phyloP scores from a whole-genome alignment of 1,284 basidiomycete species.

The Gomphus bonarii region DNA sequence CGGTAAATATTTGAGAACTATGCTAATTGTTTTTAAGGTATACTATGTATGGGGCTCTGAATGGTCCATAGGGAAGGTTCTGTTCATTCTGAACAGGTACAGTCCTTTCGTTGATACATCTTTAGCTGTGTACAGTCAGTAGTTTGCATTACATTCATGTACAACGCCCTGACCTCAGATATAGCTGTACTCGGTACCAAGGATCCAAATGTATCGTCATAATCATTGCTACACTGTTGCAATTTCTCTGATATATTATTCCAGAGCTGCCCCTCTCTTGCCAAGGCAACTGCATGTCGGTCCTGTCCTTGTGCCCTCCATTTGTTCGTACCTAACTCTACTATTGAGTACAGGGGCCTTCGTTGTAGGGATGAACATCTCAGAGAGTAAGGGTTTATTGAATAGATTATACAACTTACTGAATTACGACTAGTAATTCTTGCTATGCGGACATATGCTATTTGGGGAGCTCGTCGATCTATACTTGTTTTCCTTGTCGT shows the following conservation, averaged over 20 bases:
- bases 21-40: not conserved
- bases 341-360: not conserved
- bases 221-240: not conserved
- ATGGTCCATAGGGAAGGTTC: not conserved
- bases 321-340: not conserved
- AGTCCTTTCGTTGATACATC: not conserved
- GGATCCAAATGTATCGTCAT: not conserved
- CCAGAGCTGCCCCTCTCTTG: not conserved
- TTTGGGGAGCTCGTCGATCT: constrained; percentile 29
- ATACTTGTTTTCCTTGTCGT: constrained; percentile 18
- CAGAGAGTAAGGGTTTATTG: not conserved
- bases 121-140: not conserved
- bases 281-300: not conserved
- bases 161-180: not conserved
- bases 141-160: not conserved
- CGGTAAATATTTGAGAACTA: no score
- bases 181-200: not conserved
- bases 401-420: no score
- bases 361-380: not conserved
- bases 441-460: constrained; percentile 32
- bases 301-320: not conserved
- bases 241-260: not conserved
- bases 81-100: not conserved
- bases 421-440: constrained; percentile 22
- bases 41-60: not conserved